Percentiles rank a stretch among this genome's conserved stretches.
These are phyloP conservation scores for Rubia balearica DNA, from an alignment of 305 asterid genomes.

Conservation along the genomic window DNA sequence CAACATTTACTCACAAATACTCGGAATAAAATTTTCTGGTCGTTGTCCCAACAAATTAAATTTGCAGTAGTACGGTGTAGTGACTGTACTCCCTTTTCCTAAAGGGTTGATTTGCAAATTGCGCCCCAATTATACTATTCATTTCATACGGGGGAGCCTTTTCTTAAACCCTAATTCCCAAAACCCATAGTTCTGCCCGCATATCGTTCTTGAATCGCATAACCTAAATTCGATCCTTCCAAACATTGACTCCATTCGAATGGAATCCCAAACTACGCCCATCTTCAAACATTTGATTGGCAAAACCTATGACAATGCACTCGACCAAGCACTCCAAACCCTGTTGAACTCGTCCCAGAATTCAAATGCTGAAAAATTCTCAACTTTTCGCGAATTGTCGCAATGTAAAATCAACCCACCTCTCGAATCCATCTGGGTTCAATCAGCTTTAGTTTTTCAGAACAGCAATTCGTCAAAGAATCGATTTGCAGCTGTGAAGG, in stretches of 20 bases:
- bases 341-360: slow-evolving; percentile 25
- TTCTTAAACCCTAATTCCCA: slow-evolving; percentile 21
- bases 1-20: too few relatives aligned
- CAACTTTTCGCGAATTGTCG: slow-evolving; percentile 35
- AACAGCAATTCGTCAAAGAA: slow-evolving; percentile 16
- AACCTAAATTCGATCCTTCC: not conserved
- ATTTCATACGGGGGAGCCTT: not conserved
- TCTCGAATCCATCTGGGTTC: slow-evolving; percentile 60
- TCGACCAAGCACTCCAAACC: slow-evolving; percentile 37
- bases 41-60: too few relatives aligned
- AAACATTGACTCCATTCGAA: slow-evolving; percentile 38
- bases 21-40: too few relatives aligned
- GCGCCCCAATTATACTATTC: not conserved
- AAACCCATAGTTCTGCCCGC: not conserved
- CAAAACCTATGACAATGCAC: slow-evolving; percentile 31
- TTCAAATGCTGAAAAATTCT: slow-evolving; percentile 18
- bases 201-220: not conserved
- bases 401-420: slow-evolving; percentile 47
- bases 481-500: slow-evolving; percentile 32
- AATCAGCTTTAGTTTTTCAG: slow-evolving; percentile 36
- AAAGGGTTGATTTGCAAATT: not conserved
- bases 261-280: slow-evolving; percentile 18
- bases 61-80: too few relatives aligned
- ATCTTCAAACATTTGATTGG: slow-evolving; percentile 27
- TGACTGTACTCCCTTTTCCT: too few relatives aligned